phyloP scores from a whole-genome alignment of 495 filamentous ascomycete genomes.

The Pyrenula massariospora region DNA sequence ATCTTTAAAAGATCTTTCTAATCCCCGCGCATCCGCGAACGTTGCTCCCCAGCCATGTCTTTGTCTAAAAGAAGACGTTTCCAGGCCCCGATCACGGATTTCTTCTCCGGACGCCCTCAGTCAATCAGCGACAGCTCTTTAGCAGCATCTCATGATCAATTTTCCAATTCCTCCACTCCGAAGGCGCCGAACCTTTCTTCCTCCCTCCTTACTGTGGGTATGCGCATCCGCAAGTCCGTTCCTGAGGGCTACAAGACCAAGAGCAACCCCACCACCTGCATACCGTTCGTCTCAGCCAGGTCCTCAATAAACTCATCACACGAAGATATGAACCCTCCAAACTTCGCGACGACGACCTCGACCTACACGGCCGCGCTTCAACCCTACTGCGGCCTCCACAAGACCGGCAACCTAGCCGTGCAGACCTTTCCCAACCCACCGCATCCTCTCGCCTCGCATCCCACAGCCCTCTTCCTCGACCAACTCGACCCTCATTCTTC shows the following conservation, averaged over 20 bases:
- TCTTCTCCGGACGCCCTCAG: conserved; percentile 19
- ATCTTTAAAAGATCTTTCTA: no score
- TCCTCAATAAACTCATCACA: background rate
- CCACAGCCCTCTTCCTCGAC: conserved; percentile 12
- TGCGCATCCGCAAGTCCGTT: conserved; percentile 84
- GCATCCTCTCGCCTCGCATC: background rate
- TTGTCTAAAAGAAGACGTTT: conserved; percentile 32
- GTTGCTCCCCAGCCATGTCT: background rate
- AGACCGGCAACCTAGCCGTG: conserved; percentile 35
- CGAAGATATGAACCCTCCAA: background rate
- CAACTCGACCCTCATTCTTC: conserved; percentile 31
- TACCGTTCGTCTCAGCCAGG: background rate
- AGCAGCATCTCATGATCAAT: conserved; percentile 27
- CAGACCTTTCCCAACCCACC: conserved; percentile 9
- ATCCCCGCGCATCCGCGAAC: background rate
- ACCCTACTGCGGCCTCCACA: conserved; percentile 67
- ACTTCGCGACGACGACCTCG: conserved; percentile 2
- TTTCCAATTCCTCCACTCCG: conserved; percentile 24
- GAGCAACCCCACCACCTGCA: conserved; percentile 1
- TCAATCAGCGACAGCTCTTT: conserved; percentile 4
- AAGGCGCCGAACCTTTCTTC: conserved; percentile 51
- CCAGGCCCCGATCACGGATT: conserved; percentile 34
- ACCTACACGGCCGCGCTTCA: conserved; percentile 41
- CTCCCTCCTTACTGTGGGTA: conserved; percentile 74
- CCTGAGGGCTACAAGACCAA: conserved; percentile 83